phyloP scores from a whole-genome alignment of 352 stramenopile genomes.

The Pythium phragmiticola region DNA sequence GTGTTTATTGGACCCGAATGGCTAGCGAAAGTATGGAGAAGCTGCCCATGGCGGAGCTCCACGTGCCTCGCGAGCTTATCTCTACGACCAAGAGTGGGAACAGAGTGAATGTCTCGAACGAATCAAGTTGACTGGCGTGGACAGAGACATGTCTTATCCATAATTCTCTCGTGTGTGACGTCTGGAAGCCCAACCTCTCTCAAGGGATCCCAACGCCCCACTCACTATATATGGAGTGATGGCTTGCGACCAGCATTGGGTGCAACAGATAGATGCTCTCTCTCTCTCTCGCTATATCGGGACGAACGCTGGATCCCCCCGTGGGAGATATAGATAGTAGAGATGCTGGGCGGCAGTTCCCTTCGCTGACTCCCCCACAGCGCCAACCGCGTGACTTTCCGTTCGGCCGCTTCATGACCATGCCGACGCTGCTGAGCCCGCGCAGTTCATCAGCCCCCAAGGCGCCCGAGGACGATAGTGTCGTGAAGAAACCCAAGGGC shows the following conservation, averaged over 20 bases:
- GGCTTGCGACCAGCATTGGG: not conserved
- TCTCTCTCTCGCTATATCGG: not conserved
- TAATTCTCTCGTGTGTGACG: too few relatives aligned
- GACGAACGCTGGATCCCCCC: too few relatives aligned
- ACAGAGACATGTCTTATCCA: too few relatives aligned
- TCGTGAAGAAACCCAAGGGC: slow-evolving; percentile 55
- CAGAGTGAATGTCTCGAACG: not conserved
- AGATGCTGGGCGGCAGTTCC: too few relatives aligned
- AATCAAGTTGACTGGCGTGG: too few relatives aligned
- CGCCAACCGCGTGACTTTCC: slow-evolving; percentile 13
- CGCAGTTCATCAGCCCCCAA: slow-evolving; percentile 15
- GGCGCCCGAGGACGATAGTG: slow-evolving; percentile 14
- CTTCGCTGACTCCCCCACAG: not conserved
- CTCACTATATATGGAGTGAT: not conserved
- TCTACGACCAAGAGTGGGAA: not conserved
- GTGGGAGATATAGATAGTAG: too few relatives aligned
- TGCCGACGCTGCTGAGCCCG: slow-evolving; percentile 38
- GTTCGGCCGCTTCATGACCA: slow-evolving; percentile 16
- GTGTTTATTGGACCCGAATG: not conserved
- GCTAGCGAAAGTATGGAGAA: not conserved
- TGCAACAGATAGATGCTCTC: not conserved
- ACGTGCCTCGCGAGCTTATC: slow-evolving; percentile 1
- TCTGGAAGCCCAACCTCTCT: too few relatives aligned
- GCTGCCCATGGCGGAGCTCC: too few relatives aligned
- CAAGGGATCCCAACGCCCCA: too few relatives aligned